Percentiles rank a stretch among this genome's conserved stretches.
Evolutionary conservation across 139 green algal species (phyloP).

Genomic region (Micractinium conductrix): DNA sequence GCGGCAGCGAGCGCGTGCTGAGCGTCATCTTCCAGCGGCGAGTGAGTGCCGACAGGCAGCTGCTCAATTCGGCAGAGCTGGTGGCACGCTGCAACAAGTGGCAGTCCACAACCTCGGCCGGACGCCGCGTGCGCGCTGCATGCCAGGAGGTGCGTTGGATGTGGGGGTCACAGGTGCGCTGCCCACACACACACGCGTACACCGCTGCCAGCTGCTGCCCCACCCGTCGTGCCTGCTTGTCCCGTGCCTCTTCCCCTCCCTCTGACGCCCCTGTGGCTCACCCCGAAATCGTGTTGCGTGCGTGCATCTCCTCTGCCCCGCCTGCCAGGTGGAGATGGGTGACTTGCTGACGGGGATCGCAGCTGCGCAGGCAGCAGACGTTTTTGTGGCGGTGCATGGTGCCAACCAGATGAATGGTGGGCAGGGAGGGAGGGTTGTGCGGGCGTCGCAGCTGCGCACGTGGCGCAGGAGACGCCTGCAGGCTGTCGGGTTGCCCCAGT

Average conservation of each 20-base stretch:
- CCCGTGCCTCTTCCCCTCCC: background rate
- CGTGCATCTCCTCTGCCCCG: background rate
- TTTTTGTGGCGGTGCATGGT: constrained; percentile 17
- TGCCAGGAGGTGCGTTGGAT: constrained; percentile 6
- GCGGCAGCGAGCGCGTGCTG: background rate
- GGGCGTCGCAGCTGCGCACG: too few species aligned
- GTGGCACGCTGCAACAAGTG: background rate
- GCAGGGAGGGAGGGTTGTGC: too few species aligned
- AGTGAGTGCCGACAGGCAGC: background rate
- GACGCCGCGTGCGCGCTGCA: background rate
- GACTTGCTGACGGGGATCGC: constrained; percentile 12
- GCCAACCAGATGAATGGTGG: too few species aligned
- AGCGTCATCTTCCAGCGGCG: constrained; percentile 5
- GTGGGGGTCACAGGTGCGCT: too few species aligned
- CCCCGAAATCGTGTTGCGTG: background rate
- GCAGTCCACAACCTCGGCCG: background rate
- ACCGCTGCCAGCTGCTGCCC: background rate
- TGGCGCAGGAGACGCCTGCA: too few species aligned
- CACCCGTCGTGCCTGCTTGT: background rate
- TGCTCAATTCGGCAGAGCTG: constrained; percentile 22
- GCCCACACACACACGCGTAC: too few species aligned
- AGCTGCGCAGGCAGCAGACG: constrained; percentile 4
- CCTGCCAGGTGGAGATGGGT: background rate
- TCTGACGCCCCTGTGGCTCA: background rate
- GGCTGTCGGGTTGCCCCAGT: too few species aligned